These are phyloP conservation scores for Fusarium multiceps DNA, from an alignment of 2,329 filamentous ascomycete species.

Conservation along the genomic window DNA sequence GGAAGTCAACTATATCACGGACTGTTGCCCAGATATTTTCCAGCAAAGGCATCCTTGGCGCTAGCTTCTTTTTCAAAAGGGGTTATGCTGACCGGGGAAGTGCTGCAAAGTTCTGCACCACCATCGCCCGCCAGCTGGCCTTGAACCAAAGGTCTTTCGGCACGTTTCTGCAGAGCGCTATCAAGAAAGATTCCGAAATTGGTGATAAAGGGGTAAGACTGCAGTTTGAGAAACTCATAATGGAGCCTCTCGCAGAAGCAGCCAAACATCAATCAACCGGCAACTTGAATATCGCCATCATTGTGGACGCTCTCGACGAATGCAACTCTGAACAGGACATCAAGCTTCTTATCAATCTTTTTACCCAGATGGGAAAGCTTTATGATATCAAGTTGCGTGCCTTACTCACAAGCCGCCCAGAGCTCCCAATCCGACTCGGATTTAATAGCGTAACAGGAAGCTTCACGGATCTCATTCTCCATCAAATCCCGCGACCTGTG, in stretches of 20 bases:
- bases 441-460: not conserved
- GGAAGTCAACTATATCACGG: not conserved
- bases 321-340: not conserved
- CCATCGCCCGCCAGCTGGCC: not conserved
- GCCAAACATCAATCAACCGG: not conserved
- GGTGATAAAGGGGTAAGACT: not conserved
- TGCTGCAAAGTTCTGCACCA: not conserved
- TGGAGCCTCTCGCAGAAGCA: not conserved
- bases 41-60: not conserved
- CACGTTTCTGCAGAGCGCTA: not conserved
- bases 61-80: not conserved
- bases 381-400: not conserved
- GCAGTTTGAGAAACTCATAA: not conserved
- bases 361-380: not conserved
- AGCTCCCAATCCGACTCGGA: not conserved
- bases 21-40: not conserved
- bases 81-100: not conserved
- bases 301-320: not conserved
- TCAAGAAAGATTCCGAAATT: not conserved
- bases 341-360: not conserved
- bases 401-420: not conserved
- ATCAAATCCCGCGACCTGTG: not conserved
- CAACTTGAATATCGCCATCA: not conserved
- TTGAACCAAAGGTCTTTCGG: not conserved
- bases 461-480: not conserved